These are phyloP conservation scores for Wickerhamomyces bovis DNA, from an alignment of 805 yeast genomes.

Conservation along the genomic window DNA sequence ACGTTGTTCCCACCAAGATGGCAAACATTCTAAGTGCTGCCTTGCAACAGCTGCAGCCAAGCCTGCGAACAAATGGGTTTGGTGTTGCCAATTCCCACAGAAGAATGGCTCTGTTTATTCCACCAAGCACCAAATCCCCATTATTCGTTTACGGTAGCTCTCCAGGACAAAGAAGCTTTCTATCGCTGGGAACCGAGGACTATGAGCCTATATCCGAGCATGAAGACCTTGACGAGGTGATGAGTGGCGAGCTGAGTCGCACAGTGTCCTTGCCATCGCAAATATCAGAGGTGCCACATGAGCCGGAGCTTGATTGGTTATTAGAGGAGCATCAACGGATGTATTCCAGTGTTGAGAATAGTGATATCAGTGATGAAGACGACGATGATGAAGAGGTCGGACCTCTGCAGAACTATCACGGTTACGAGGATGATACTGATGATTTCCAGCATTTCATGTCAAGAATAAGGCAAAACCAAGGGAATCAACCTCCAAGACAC, in stretches of 20 bases:
- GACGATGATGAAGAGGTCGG: constrained; percentile 8
- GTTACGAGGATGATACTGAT: constrained; percentile 19
- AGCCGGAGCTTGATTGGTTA: constrained; percentile 34
- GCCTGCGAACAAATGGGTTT: constrained; percentile 34
- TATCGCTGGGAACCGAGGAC: constrained; percentile 35
- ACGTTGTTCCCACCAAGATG: neutral
- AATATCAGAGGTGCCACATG: constrained; percentile 27
- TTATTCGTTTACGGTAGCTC: constrained; percentile 28
- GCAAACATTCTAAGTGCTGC: constrained; percentile 14
- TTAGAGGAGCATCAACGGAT: constrained; percentile 34
- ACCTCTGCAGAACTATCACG: constrained; percentile 14
- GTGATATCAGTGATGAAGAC: constrained; percentile 16
- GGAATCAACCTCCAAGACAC: neutral
- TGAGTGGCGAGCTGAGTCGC: constrained; percentile 33
- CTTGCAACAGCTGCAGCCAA: constrained; percentile 29
- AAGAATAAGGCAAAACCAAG: constrained; percentile 17
- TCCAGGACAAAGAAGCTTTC: constrained; percentile 32
- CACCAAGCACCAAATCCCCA: constrained; percentile 37
- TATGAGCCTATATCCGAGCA: constrained; percentile 22
- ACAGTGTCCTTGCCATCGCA: constrained; percentile 37
- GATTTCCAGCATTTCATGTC: constrained; percentile 18
- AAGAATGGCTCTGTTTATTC: constrained; percentile 32
- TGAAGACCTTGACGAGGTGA: constrained; percentile 25
- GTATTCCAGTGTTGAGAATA: constrained; percentile 25
- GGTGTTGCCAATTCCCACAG: constrained; percentile 37